phyloP scores from a whole-genome alignment of 1,284 basidiomycete genomes.

The Boletus semigastroideus region DNA sequence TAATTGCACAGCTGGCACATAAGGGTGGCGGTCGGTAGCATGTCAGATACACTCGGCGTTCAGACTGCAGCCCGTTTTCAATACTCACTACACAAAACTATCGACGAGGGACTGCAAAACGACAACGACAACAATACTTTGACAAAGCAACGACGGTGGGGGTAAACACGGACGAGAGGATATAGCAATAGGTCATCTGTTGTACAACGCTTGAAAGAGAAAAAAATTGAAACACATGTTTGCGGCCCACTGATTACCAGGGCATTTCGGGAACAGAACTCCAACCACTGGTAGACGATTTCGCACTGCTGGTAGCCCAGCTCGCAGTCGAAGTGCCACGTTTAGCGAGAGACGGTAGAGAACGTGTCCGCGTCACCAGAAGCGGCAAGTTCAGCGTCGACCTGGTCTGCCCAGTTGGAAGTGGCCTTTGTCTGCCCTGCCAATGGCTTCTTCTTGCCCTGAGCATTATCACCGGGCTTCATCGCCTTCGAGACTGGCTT shows the following conservation, averaged over 20 bases:
- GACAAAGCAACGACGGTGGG: neutral
- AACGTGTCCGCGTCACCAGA: neutral
- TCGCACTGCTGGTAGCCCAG: conserved; percentile 11
- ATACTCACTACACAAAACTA: no score
- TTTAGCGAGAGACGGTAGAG: conserved; percentile 11
- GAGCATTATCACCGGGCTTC: conserved; percentile 6
- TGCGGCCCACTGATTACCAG: conserved; percentile 14
- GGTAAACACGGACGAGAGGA: neutral
- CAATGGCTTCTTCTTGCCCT: conserved; percentile 12
- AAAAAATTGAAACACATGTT: neutral
- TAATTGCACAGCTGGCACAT: no score
- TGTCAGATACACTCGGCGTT: no score
- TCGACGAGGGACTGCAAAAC: neutral
- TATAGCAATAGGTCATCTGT: neutral
- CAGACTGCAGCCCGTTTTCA: no score
- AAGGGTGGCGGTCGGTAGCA: no score
- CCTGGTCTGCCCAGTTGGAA: conserved; percentile 30
- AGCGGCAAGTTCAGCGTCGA: conserved; percentile 21
- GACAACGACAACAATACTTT: neutral
- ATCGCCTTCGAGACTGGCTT: conserved; percentile 13
- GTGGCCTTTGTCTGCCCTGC: conserved; percentile 2
- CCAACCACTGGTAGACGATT: conserved; percentile 28
- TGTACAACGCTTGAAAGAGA: conserved; percentile 2
- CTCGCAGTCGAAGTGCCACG: conserved; percentile 13
- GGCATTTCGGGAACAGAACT: conserved; percentile 22